Evolutionary conservation across 169 alveolate genomes (phyloP).

Genomic region (Plasmodium cynomolgi): DNA sequence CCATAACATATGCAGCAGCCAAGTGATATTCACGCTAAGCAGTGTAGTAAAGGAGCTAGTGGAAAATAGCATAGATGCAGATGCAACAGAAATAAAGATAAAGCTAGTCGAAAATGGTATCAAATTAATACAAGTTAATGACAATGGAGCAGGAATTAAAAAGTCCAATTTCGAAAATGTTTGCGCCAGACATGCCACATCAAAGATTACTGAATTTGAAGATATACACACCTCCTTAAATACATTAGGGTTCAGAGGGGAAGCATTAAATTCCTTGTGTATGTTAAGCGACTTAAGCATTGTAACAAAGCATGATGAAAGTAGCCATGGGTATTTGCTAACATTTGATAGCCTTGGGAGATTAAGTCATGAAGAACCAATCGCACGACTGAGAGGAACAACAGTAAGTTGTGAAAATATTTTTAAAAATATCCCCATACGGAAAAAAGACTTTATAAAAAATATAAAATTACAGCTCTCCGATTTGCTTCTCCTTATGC

Average conservation of each 20-base stretch:
- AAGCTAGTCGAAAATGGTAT: constrained; percentile 90
- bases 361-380: constrained; percentile 68
- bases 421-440: constrained; percentile 73
- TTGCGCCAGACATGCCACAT: constrained; percentile 92
- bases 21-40: constrained; percentile 63
- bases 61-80: constrained; percentile 96
- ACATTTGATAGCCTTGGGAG: constrained; percentile 79
- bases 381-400: constrained; percentile 78
- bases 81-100: constrained; percentile 89
- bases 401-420: constrained; percentile 73
- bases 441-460: constrained; percentile 73
- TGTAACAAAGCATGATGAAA: constrained; percentile 79
- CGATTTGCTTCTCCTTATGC: constrained; percentile 70
- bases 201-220: constrained; percentile 92
- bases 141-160: constrained; percentile 94
- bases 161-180: constrained; percentile 85
- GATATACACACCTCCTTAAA: constrained; percentile 89
- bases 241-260: constrained; percentile 96
- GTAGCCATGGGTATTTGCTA: constrained; percentile 80
- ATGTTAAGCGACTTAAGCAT: constrained; percentile 79
- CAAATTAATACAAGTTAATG: constrained; percentile 92
- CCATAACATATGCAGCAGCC: constrained; percentile 64
- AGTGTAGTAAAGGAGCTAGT: constrained; percentile 93
- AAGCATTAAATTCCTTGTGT: constrained; percentile 86
- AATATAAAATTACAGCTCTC: constrained; percentile 75